Base-by-base conservation (phyloP, 176 grass and related monocot species). In the Bromus sterilis region DNA sequence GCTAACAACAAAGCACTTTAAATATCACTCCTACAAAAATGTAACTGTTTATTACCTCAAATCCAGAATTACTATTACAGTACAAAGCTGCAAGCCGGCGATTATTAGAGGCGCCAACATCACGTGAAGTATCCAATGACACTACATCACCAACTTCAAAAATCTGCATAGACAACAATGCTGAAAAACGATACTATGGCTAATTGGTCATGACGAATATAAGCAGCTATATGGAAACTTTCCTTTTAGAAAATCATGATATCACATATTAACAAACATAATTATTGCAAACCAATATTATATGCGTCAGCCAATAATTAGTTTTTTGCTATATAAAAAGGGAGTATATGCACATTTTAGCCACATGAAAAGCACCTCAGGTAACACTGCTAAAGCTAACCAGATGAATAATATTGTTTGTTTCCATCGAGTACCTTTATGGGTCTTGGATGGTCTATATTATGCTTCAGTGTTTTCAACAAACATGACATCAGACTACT, bases 391-490 rank as follows among this genome's bases (percentile, higher is more conserved):
- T 59, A 75, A n/a, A n/a, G n/a, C n/a, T n/a, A n/a, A 49, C 15
- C 30, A 84, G 9, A 80, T n/a, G 43, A n/a, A 34, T 30, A 62
- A 41, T 70, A 23, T 42, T 49, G 41, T 23, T 56, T 77, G n/a
- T 56, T 73, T 78, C 63, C 24, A 80, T 36, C 12, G 75, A 37
- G 20, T 89, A 95, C 96, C 90, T 99, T 99, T 75, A 99, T 91
- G 56, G 96, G 93, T 79, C 96, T 95, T 59, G 93, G 93, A 75
- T 99, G 96, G 48, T 95, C 96, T 71, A 95, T 88, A 80, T 99
- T 99, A 84, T 99, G 90, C 85, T 99, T 99, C 89, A 99, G 35
- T 36, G 96, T 93, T 86, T 99, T 99, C 77, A 99, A 78, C 78
- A 95, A 99, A 79, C 89, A 91, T 33, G 96, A 89, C 90, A 95